Evolutionary conservation across 495 filamentous ascomycete species (phyloP).

Genomic region (Lasiosphaeria miniovina): DNA sequence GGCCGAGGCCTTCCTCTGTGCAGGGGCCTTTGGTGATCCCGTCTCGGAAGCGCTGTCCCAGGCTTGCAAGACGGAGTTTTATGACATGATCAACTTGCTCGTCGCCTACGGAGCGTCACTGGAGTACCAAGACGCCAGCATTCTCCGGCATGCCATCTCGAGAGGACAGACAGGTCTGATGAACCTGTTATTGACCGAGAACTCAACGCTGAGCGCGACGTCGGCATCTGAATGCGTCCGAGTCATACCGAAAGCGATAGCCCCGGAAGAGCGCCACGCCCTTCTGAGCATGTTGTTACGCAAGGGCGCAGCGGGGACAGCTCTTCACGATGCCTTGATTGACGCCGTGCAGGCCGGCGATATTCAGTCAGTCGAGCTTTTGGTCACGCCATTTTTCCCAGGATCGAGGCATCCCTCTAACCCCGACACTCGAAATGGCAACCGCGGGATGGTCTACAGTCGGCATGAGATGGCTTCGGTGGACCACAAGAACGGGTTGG

Average conservation of each 20-base stretch:
- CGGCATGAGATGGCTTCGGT: slow-evolving; percentile 45
- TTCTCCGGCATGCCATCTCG: slow-evolving; percentile 36
- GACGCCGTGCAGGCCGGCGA: slow-evolving; percentile 41
- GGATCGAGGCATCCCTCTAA: slow-evolving; percentile 21
- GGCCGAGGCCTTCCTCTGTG: slow-evolving; percentile 45
- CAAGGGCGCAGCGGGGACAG: slow-evolving; percentile 39
- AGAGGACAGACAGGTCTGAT: slow-evolving; percentile 38
- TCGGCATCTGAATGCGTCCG: slow-evolving; percentile 44
- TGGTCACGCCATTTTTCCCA: slow-evolving; percentile 42
- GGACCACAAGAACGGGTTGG: slow-evolving; percentile 41
- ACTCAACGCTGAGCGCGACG: slow-evolving; percentile 30
- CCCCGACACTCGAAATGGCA: slow-evolving; percentile 23
- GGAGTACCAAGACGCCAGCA: slow-evolving; percentile 41
- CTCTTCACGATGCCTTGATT: slow-evolving; percentile 40
- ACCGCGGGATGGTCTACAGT: slow-evolving; percentile 28
- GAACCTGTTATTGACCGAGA: slow-evolving; percentile 37
- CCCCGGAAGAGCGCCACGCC: slow-evolving; percentile 39
- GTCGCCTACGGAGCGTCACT: slow-evolving; percentile 44
- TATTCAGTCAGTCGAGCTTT: slow-evolving; percentile 35
- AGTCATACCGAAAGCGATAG: slow-evolving; percentile 40
- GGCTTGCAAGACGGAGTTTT: slow-evolving; percentile 36
- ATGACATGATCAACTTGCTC: slow-evolving; percentile 46
- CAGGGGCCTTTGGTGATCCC: slow-evolving; percentile 41
- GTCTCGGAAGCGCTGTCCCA: slow-evolving; percentile 38
- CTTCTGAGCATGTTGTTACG: slow-evolving; percentile 37